Conservation (phyloP, 164 flowering plant species). For the Vitis rupestris region DNA sequence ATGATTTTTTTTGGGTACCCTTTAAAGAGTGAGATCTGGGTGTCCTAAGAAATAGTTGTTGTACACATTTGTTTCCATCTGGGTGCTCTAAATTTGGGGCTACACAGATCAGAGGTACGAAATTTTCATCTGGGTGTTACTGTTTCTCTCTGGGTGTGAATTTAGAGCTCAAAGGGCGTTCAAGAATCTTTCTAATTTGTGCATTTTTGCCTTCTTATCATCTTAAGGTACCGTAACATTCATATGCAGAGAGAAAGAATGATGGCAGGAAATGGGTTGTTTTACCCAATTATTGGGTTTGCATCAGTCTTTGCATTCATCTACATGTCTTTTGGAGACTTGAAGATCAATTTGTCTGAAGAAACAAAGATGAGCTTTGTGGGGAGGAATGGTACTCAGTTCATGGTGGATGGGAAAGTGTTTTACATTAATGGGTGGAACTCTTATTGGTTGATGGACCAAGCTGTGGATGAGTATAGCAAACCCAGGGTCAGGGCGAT, state of each 20-base stretch:
- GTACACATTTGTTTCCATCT: slow-evolving; percentile 4
- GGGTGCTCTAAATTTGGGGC: background rate
- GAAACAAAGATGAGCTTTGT: slow-evolving; percentile 58
- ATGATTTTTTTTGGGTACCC: background rate
- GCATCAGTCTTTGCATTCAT: slow-evolving; percentile 63
- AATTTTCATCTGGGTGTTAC: slow-evolving; percentile 14
- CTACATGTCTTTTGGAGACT: slow-evolving; percentile 66
- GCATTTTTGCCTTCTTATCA: background rate
- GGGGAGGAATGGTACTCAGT: slow-evolving; percentile 71
- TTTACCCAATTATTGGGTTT: slow-evolving; percentile 72
- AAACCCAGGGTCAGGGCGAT: slow-evolving; percentile 61
- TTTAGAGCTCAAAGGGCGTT: slow-evolving; percentile 18
- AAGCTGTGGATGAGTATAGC: slow-evolving; percentile 60
- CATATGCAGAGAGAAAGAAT: slow-evolving; percentile 22
- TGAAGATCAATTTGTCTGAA: slow-evolving; percentile 20
- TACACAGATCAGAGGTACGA: background rate
- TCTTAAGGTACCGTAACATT: background rate
- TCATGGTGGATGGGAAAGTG: slow-evolving; percentile 59
- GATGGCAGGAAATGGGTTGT: slow-evolving; percentile 50
- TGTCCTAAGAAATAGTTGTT: slow-evolving; percentile 1
- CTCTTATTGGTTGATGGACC: slow-evolving; percentile 95
- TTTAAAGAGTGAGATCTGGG: slow-evolving; percentile 14
- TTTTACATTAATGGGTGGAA: slow-evolving; percentile 95
- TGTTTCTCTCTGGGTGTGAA: background rate
- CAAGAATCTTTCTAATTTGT: background rate